Percentiles rank a stretch among this genome's conserved stretches.
These are phyloP conservation scores for Kentomonas sorsogonicus DNA, from an alignment of 208 protist genomes.

Conservation along the genomic window DNA sequence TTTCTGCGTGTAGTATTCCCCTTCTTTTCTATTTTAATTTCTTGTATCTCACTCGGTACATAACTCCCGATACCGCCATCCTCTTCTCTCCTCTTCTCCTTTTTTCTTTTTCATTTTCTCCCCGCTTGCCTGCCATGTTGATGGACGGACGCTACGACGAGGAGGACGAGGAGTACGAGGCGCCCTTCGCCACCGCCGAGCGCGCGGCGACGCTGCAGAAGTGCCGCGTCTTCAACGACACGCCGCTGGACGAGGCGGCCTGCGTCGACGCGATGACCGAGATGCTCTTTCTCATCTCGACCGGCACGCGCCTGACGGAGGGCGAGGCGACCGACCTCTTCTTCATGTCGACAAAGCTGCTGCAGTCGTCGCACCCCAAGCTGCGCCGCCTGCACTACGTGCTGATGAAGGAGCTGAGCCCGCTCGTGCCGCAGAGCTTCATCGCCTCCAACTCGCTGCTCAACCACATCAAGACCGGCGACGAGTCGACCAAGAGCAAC, in stretches of 20 bases:
- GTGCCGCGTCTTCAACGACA: constrained; percentile 93
- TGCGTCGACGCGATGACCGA: constrained; percentile 92
- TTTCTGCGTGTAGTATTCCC: not conserved
- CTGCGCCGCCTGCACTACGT: constrained; percentile 97
- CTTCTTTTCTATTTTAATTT: not conserved
- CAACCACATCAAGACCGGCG: constrained; percentile 95
- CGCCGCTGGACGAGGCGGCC: constrained; percentile 77
- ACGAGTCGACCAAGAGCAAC: constrained; percentile 90
- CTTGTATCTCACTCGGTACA: no score
- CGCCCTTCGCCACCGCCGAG: constrained; percentile 91
- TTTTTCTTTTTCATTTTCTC: not conserved
- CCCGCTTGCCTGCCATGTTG: not conserved
- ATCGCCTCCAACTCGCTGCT: constrained; percentile 97
- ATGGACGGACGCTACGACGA: constrained; percentile 52
- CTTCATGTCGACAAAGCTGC: constrained; percentile 98
- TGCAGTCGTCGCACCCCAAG: constrained; percentile 93
- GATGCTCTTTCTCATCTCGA: constrained; percentile 94
- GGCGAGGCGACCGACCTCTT: constrained; percentile 97
- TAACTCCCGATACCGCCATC: no score
- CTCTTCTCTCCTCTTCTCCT: no score
- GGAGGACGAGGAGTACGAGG: constrained; percentile 69
- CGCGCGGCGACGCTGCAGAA: constrained; percentile 94
- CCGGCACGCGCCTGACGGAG: constrained; percentile 89
- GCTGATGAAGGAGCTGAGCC: constrained; percentile 96
- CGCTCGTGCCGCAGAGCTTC: constrained; percentile 93